phyloP scores from a whole-genome alignment of 306 rosid genomes.

The Erythrophleum fordii region DNA sequence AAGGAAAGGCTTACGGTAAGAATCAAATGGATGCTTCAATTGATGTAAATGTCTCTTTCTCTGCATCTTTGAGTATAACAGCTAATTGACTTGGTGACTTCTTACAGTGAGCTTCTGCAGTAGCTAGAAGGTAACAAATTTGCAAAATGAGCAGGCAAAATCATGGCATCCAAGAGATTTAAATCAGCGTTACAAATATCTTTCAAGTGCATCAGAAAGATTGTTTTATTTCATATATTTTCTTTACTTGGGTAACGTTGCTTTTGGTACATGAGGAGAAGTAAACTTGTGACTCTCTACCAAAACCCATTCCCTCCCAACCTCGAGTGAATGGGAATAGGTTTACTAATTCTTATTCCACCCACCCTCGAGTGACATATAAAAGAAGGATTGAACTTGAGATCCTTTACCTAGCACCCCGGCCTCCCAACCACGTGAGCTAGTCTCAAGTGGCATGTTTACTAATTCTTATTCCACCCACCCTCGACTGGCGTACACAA shows the following conservation, averaged over 20 bases:
- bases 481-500: not conserved
- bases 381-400: not conserved
- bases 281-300: too few relatives aligned
- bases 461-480: not conserved
- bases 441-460: too few relatives aligned
- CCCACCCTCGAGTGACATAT: too few relatives aligned
- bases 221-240: too few relatives aligned
- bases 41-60: conserved; percentile 50
- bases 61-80: conserved; percentile 37
- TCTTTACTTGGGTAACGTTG: too few relatives aligned
- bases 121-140: conserved; percentile 5
- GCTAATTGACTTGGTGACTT: conserved; percentile 26
- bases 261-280: too few relatives aligned
- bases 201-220: not conserved
- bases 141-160: not conserved
- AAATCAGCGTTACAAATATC: not conserved
- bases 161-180: not conserved
- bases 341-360: too few relatives aligned
- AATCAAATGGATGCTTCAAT: conserved; percentile 55
- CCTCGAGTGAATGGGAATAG: too few relatives aligned
- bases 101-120: conserved; percentile 36
- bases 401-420: not conserved
- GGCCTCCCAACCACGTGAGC: not conserved
- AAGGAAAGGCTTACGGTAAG: conserved; percentile 49
- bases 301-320: too few relatives aligned